Evolutionary conservation across 2,329 filamentous ascomycete species (phyloP).

Genomic region (Epichloe aotearoae): DNA sequence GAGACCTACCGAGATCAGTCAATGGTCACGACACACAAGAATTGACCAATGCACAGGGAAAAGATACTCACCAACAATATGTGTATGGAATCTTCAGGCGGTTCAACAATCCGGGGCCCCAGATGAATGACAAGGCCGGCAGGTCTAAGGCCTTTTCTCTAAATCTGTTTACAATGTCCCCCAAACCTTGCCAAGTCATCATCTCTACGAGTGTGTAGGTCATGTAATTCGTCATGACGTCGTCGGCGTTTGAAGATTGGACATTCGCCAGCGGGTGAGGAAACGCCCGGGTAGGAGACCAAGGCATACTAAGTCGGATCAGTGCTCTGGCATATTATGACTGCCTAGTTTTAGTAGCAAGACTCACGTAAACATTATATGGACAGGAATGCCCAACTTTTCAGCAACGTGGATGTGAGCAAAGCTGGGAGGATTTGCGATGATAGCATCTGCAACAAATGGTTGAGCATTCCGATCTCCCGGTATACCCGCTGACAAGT

Average conservation of each 20-base stretch:
- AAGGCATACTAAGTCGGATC: conserved; percentile 65
- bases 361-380: conserved; percentile 81
- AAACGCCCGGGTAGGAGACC: conserved; percentile 74
- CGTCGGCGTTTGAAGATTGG: conserved; percentile 60
- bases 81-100: conserved; percentile 71
- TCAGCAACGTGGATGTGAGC: conserved; percentile 65
- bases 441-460: conserved; percentile 74
- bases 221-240: conserved; percentile 67
- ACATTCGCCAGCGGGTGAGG: conserved; percentile 80
- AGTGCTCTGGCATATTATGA: not conserved
- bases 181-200: conserved; percentile 86
- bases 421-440: conserved; percentile 67
- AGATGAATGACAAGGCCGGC: conserved; percentile 65
- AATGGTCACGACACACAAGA: conserved; percentile 1
- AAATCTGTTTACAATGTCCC: conserved; percentile 79
- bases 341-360: no score
- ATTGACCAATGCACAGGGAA: not conserved
- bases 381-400: conserved; percentile 59
- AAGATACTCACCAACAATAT: conserved; percentile 58
- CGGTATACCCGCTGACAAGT: conserved; percentile 18
- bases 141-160: conserved; percentile 61
- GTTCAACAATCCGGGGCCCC: conserved; percentile 67
- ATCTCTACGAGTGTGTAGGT: conserved; percentile 79
- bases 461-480: conserved; percentile 36
- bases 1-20: conserved; percentile 34